These are phyloP conservation scores for Elsinoe necatrix DNA, from an alignment of 2,329 filamentous ascomycete species.

Conservation along the genomic window DNA sequence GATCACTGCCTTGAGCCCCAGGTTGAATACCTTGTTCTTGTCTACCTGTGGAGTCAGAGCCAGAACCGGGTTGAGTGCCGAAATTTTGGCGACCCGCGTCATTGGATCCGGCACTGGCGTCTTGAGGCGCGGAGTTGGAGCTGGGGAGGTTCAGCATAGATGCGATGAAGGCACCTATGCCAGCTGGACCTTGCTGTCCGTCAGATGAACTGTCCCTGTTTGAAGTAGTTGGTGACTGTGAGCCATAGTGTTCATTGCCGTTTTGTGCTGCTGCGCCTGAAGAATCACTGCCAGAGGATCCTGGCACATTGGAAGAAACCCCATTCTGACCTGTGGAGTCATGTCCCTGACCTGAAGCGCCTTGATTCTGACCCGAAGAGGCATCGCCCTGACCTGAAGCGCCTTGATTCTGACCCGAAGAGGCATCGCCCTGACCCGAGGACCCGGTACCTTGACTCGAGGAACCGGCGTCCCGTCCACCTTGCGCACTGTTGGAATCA, in stretches of 20 bases:
- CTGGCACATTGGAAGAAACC: not conserved
- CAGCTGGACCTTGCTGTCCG: not conserved
- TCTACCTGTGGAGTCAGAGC: not conserved
- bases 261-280: not conserved
- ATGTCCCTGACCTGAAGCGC: not conserved
- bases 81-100: not conserved
- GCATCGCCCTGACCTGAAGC: not conserved
- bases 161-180: not conserved
- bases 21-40: not conserved
- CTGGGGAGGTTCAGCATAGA: not conserved
- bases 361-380: not conserved
- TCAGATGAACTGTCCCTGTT: not conserved
- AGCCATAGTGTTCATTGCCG: not conserved
- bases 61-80: not conserved
- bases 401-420: not conserved
- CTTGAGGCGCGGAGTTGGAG: not conserved
- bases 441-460: too few species aligned
- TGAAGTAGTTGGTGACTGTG: not conserved
- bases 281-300: not conserved
- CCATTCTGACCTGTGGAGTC: not conserved
- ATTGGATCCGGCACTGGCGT: not conserved
- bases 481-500: not conserved
- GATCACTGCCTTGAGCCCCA: not conserved
- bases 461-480: not conserved
- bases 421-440: not conserved